A percentile compares a stretch with the other conserved stretches of the same genome.
Conservation (phyloP, 257 asterid species). For the Thymus quinquecostatus region DNA sequence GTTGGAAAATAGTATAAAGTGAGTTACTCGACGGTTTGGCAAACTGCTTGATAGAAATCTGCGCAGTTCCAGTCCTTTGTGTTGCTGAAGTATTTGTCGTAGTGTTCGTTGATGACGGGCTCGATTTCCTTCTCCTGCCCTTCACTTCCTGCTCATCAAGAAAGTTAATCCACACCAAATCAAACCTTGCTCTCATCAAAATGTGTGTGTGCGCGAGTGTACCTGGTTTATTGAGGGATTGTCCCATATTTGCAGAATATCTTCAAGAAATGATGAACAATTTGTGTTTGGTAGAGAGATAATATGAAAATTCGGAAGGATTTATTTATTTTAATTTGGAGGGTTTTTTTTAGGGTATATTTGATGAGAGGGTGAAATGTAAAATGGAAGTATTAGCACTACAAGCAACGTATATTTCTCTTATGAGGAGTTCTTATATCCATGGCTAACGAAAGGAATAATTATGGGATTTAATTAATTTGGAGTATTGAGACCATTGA, state of each 20-base stretch:
- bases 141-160: conserved; percentile 49
- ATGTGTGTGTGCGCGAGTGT: not conserved
- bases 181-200: not conserved
- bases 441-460: conserved; percentile 22
- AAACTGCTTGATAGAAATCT: conserved; percentile 69
- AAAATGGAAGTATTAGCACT: not conserved
- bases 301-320: not conserved
- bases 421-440: not conserved
- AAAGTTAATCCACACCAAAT: not conserved
- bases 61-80: conserved; percentile 43
- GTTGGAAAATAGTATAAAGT: not conserved
- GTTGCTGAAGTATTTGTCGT: conserved; percentile 47
- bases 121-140: conserved; percentile 47
- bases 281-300: not conserved
- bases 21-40: conserved; percentile 67
- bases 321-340: not conserved
- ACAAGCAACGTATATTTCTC: conserved; percentile 34
- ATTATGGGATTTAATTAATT: not conserved
- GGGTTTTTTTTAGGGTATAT: not conserved
- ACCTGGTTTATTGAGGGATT: conserved; percentile 58
- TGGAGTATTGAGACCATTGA: not conserved
- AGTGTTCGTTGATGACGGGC: conserved; percentile 47
- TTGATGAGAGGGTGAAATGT: conserved; percentile 19
- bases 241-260: conserved; percentile 45
- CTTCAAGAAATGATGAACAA: not conserved